Evolutionary conservation across 306 rosid species (phyloP).

Genomic region (Gleditsia sinensis): DNA sequence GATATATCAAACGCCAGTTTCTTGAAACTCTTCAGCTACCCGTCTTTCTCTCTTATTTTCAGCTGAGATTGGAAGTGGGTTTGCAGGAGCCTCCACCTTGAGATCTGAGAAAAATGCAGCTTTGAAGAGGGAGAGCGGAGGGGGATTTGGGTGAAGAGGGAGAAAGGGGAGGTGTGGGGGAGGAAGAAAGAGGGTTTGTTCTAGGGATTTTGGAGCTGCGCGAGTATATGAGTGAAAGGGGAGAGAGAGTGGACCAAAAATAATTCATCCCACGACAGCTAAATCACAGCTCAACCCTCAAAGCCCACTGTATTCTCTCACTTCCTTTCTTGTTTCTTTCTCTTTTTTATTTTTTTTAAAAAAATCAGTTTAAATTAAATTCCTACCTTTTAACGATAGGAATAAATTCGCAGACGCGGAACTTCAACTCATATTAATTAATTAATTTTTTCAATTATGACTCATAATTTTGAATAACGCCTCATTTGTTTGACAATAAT

Average conservation of each 20-base stretch:
- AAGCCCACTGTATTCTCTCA: slow-evolving; percentile 65
- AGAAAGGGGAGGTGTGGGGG: neutral
- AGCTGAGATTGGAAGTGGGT: slow-evolving; percentile 20
- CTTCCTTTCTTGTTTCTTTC: neutral
- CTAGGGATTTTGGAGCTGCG: slow-evolving; percentile 60
- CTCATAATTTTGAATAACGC: neutral
- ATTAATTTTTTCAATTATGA: neutral
- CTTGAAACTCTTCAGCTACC: neutral
- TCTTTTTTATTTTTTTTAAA: neutral
- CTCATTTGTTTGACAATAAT: neutral
- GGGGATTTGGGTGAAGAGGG: slow-evolving; percentile 10
- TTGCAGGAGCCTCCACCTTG: slow-evolving; percentile 25
- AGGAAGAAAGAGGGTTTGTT: slow-evolving; percentile 27
- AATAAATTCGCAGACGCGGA: slow-evolving; percentile 33
- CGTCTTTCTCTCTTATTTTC: neutral
- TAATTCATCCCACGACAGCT: slow-evolving; percentile 72
- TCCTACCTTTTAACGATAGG: slow-evolving; percentile 23
- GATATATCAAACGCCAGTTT: slow-evolving; percentile 47
- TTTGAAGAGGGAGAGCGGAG: neutral
- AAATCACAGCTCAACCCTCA: slow-evolving; percentile 68
- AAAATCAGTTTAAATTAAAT: slow-evolving; percentile 25
- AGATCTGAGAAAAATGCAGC: slow-evolving; percentile 47
- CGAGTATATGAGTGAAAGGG: slow-evolving; percentile 7
- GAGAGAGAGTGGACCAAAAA: slow-evolving; percentile 33
- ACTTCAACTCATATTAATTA: neutral